Base-by-base conservation (phyloP, 192 early-diverging fungal genomes). In the Backusella tuberculispora region DNA sequence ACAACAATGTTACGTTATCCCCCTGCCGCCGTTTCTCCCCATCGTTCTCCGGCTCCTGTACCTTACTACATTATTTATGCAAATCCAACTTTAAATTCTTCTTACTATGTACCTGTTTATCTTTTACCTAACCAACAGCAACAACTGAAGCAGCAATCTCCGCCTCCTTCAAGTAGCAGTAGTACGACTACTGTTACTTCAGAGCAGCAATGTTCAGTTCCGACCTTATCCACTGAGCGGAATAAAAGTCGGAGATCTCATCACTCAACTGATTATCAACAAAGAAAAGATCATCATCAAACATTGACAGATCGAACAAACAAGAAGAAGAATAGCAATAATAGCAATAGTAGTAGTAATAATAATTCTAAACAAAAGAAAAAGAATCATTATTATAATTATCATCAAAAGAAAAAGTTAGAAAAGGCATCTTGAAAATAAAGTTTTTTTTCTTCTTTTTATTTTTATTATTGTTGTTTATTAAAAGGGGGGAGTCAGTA, bases 71-170 rank as follows among this genome's bases (percentile, higher is more conserved):
- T 60, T 12, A 60, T 60, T 60, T 60, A 60, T 60, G 53, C 53
- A 60, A 60, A 60, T 12, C 53, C 53, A 60, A 60, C 53, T 12
- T 60, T 60, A 60, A 60, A 60, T 60, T 60, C 53, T 60, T 60
- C 53, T 13, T 60, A 60, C 53, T 60, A 60, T 60, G 53, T 60
- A 10, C 53, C 53, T 60, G 53, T 60, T 24, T 60, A 60, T 60
- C 53, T 60, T 12, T 60, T 60, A 24, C 29, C 29, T 34, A 34
- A 34, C 29, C 29, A 34, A 34, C 29, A 34, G 29, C 29, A 34
- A 2, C 29, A 34, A 34, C 53, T 21, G 26, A 24, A 60, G 21
- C 21, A 60, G 24, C 26, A 19, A 60, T 60, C 53, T 60, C 53
- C 53, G 53, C 8, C 21, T 9, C 12, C 53, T 24, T 60, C 53